Conservation (phyloP, 345 rosid species). For the Abelmoschus esculentus region DNA sequence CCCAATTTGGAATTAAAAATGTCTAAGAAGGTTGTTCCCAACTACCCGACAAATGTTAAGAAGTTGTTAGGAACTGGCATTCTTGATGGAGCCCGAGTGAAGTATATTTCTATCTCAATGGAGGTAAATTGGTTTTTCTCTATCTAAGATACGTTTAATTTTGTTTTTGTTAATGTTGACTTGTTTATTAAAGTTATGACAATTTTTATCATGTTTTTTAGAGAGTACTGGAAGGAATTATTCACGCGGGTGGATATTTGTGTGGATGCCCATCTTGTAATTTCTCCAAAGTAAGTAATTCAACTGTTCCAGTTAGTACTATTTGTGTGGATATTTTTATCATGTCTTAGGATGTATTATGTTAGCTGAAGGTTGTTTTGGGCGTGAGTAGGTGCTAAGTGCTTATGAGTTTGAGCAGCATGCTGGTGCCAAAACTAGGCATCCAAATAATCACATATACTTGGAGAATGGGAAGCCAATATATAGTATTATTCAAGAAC, state of each 20-base stretch:
- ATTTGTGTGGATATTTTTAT: too few species aligned
- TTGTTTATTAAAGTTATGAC: not conserved
- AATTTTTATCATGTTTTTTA: slow-evolving; percentile 19
- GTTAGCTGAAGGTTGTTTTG: slow-evolving; percentile 15
- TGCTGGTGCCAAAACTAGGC: slow-evolving; percentile 84
- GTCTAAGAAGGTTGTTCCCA: slow-evolving; percentile 72
- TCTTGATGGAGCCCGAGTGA: slow-evolving; percentile 89
- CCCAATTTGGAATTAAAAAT: slow-evolving; percentile 53
- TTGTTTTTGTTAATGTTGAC: not conserved
- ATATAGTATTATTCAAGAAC: slow-evolving; percentile 70
- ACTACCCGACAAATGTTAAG: slow-evolving; percentile 70
- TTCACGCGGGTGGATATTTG: slow-evolving; percentile 81
- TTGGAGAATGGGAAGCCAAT: slow-evolving; percentile 86
- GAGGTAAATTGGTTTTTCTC: slow-evolving; percentile 39
- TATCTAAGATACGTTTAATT: not conserved
- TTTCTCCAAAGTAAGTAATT: slow-evolving; percentile 56
- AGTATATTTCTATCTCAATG: slow-evolving; percentile 44
- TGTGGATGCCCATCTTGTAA: slow-evolving; percentile 80
- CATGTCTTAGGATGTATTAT: not conserved
- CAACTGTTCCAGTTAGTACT: not conserved
- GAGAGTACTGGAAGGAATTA: slow-evolving; percentile 62
- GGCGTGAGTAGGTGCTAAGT: slow-evolving; percentile 52
- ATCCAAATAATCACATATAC: slow-evolving; percentile 90
- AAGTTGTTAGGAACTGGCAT: slow-evolving; percentile 74
- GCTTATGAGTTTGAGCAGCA: slow-evolving; percentile 97